Base-by-base conservation (phyloP, 768 basidiomycete genomes). In the Pisolithus marmoratus region DNA sequence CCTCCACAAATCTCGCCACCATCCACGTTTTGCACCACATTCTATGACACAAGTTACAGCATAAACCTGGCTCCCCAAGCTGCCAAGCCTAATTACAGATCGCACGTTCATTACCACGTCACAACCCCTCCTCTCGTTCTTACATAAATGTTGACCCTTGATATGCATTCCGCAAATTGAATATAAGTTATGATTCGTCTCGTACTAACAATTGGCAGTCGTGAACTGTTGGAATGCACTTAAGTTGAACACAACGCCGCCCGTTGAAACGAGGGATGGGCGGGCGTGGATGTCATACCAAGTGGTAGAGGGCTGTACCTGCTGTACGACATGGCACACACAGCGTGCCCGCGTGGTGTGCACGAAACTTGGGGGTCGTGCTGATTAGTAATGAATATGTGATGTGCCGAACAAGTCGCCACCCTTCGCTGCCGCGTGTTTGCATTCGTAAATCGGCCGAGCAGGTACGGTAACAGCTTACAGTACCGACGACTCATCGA, bases 1-100 rank as follows among this genome's bases (percentile, higher is more conserved):
- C 43, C 26, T 26, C 40, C 60, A 66, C 43, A 60, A 62, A 49
- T 38, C 68, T 50, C 64, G 59, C 55, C 55, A 46, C 56, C 62
- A 58, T 63, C 60, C 62, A 27, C 68, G 62, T 57, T 60, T 41
- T 27, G 41, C 58, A 12, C 55, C 49, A 40, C 55, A 58, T 23
- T 41, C 60, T n/a, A 26, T 61, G 45, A 40, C 58, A 20, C 60
- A 66, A 55, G 49, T 66, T 3, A 44, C 51, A 14, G 66, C 64
- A 47, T 68, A 66, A 54, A 45, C 24, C 7, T 15, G 15, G 8
- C 22, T 8, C 23, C n/a, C 3, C 29, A 2, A 11, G 3, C 8
- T 45, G 24, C 27, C 24, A 45, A 45, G 12, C 11, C 11, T 42
- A 5, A 24, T 23, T 11, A 11, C 41, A n/a, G 7, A 29, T 15